Conservation (phyloP, 1,139 yeast genomes). For the Saccharomycopsis hybrid region DNA sequence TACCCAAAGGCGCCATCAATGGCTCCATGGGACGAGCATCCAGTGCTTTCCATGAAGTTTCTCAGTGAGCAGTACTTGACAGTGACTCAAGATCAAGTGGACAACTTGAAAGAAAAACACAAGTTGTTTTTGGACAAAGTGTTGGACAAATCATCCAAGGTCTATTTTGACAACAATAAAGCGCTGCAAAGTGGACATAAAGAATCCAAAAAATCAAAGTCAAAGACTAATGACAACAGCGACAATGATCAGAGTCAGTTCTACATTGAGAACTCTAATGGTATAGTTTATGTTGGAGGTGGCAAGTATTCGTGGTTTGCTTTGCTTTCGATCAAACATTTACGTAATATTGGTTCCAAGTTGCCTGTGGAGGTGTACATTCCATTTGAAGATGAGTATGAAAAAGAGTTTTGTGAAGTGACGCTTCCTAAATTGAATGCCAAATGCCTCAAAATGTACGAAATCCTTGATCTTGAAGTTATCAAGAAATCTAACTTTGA, state of each 20-base stretch:
- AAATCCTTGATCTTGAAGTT: conserved; percentile 28
- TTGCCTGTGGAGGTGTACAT: conserved; percentile 57
- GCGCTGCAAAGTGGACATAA: too few species aligned
- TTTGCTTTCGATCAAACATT: conserved; percentile 43
- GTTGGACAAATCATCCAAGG: neutral
- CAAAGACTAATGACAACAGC: neutral
- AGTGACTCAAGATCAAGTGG: conserved; percentile 41
- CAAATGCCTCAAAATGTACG: conserved; percentile 52
- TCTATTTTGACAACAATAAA: neutral
- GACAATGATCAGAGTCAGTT: neutral
- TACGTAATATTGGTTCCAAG: conserved; percentile 47
- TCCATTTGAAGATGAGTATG: conserved; percentile 55
- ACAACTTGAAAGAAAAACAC: conserved; percentile 48
- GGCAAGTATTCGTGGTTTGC: conserved; percentile 52
- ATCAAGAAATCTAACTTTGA: conserved; percentile 31
- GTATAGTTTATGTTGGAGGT: conserved; percentile 60
- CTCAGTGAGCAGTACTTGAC: conserved; percentile 36
- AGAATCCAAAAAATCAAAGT: neutral
- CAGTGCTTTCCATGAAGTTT: conserved; percentile 5
- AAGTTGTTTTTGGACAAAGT: conserved; percentile 7
- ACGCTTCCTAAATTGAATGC: conserved; percentile 65
- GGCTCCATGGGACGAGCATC: conserved; percentile 19
- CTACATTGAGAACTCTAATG: conserved; percentile 29
- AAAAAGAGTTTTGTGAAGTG: conserved; percentile 55
- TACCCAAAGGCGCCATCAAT: conserved; percentile 17